phyloP scores from a whole-genome alignment of 192 early-diverging fungal genomes.

The Coemansia sp. region DNA sequence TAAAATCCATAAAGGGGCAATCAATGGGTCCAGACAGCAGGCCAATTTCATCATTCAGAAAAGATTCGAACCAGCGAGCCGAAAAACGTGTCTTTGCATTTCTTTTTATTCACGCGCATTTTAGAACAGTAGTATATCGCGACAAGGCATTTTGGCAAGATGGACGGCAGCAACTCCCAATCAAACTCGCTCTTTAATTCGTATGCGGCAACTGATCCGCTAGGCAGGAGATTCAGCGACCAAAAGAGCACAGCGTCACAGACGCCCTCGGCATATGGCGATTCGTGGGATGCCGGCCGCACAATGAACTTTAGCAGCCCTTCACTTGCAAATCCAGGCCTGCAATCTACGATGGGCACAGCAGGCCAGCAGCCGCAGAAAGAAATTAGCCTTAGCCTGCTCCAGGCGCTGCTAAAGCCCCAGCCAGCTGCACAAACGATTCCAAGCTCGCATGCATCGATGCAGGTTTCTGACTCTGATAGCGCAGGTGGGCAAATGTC shows the following conservation, averaged over 20 bases:
- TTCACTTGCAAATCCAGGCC: slow-evolving; percentile 16
- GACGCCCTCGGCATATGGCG: slow-evolving; percentile 18
- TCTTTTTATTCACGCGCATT: slow-evolving; percentile 1
- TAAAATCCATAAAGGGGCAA: background rate
- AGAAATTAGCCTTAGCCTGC: slow-evolving; percentile 38
- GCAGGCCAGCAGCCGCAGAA: slow-evolving; percentile 32
- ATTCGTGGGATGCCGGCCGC: slow-evolving; percentile 15
- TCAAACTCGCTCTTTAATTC: slow-evolving; percentile 32
- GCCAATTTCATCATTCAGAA: no score
- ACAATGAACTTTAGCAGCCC: slow-evolving; percentile 24
- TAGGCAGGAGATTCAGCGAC: slow-evolving; percentile 21
- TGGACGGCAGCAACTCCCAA: slow-evolving; percentile 31
- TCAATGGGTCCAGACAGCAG: background rate
- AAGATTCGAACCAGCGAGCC: background rate
- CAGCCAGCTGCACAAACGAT: slow-evolving; percentile 26
- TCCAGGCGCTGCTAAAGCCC: slow-evolving; percentile 48
- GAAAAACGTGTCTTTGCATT: background rate
- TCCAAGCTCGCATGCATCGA: slow-evolving; percentile 20
- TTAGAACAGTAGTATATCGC: slow-evolving; percentile 3
- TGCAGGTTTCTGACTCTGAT: slow-evolving; percentile 24
- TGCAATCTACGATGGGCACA: slow-evolving; percentile 1
- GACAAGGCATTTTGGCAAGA: background rate
- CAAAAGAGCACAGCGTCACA: slow-evolving; percentile 23
- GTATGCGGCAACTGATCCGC: slow-evolving; percentile 20
- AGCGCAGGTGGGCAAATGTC: slow-evolving; percentile 18